Evolutionary conservation across 2,329 filamentous ascomycete species (phyloP), one percentile per base, ranked within the genome.

Genomic region (Hymenoscyphus infarciens): DNA sequence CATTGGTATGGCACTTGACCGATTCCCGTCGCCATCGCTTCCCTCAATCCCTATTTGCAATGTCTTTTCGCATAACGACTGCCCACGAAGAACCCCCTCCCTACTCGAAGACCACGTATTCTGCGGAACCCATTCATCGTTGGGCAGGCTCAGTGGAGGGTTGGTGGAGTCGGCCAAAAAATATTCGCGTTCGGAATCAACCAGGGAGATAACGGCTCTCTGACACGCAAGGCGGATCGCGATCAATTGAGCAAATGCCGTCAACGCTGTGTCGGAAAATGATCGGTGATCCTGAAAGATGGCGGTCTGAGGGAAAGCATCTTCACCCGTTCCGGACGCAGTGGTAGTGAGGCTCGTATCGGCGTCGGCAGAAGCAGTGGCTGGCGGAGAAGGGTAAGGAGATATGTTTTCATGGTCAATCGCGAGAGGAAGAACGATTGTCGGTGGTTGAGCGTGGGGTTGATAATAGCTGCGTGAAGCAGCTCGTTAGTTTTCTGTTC

Each of bases 161-260:
- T 19, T 75, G 1, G 81, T 82, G 1, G 79, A 78, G 67, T 83
- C 81, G 45, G 70, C 70, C 1, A 72, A 56, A 33, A 70, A 66
- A 33, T 71, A 72, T 64, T 71, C 63, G 42, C 66, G 66, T 35
- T 69, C 65, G 11, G 67, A 64, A 38, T 69, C 67, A 38, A 70
- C 65, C 5, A 72, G 63, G 27, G 78, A 80, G 25, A 83, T 75
- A 66, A 83, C 76, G 54, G 74, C 77, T 25, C 81, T 76, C 62
- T 79, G 77, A 25, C 77, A 76, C 25, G 75, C 72, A 56, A 84
- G 71, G 0, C 80, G 76, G 11, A 83, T 72, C 0, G 81, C 77
- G 11, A 77, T 78, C 16, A 84, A 74, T 69, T 84, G 82, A 1
- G 81, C 73, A 60, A 78, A 76, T 2, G 77, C 76, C 13, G 75